Conservation (phyloP, 2,329 filamentous ascomycete species). For the Tolypocladium nubicola region DNA sequence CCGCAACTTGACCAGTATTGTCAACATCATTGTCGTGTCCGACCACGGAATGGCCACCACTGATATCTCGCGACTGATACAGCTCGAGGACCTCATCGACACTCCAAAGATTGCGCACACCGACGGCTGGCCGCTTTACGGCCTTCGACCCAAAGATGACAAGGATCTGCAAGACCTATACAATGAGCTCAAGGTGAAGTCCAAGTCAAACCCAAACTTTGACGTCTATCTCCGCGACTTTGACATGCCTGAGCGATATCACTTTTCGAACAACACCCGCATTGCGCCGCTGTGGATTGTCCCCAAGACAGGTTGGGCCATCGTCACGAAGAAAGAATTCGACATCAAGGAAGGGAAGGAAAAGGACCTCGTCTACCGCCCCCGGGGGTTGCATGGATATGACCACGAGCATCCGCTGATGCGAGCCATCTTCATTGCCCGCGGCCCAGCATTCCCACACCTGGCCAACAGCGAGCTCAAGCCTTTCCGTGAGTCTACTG, state of each 20-base stretch:
- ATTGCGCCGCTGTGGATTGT: slow-evolving; percentile 95
- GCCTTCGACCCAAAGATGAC: slow-evolving; percentile 67
- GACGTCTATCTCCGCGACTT: slow-evolving; percentile 80
- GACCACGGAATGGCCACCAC: slow-evolving; percentile 99
- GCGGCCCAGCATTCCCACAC: slow-evolving; percentile 87
- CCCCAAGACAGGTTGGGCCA: slow-evolving; percentile 84
- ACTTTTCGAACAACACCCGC: slow-evolving; percentile 77
- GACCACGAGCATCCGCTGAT: slow-evolving; percentile 92
- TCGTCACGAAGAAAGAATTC: slow-evolving; percentile 73
- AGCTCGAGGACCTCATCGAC: slow-evolving; percentile 84
- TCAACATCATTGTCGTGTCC: slow-evolving; percentile 92
- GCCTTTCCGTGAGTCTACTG: slow-evolving; percentile 62
- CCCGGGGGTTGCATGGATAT: slow-evolving; percentile 83
- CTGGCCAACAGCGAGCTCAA: slow-evolving; percentile 68
- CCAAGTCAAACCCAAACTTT: slow-evolving; percentile 55
- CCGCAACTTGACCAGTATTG: slow-evolving; percentile 77
- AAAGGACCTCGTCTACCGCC: slow-evolving; percentile 60
- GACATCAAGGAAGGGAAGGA: slow-evolving; percentile 55
- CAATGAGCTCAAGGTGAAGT: slow-evolving; percentile 44
- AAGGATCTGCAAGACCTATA: slow-evolving; percentile 59
- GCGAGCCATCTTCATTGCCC: slow-evolving; percentile 88
- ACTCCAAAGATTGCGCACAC: slow-evolving; percentile 66
- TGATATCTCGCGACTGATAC: slow-evolving; percentile 66
- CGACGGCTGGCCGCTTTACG: slow-evolving; percentile 91
- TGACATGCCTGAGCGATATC: slow-evolving; percentile 86